Percentiles rank a stretch among this genome's conserved stretches.
Conservation (phyloP, 2,329 filamentous ascomycete genomes). For the Trichoderma endophyticum region DNA sequence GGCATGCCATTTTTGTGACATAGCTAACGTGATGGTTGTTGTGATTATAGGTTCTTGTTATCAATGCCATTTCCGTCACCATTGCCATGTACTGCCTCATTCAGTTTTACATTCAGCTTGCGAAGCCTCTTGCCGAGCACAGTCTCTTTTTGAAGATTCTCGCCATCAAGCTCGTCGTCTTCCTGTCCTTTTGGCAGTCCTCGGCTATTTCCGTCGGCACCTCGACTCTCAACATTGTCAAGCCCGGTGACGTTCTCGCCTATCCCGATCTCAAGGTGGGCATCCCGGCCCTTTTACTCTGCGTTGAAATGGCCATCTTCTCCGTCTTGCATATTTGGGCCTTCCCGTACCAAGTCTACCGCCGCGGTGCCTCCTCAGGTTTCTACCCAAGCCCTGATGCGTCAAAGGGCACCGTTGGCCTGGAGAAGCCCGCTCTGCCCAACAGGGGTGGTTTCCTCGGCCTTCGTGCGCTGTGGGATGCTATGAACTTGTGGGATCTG, state of each 20-base stretch:
- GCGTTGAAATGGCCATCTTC: slow-evolving; percentile 82
- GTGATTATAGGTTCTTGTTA: slow-evolving; percentile 52
- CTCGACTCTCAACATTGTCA: slow-evolving; percentile 59
- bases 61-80: slow-evolving; percentile 70
- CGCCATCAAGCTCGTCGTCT: slow-evolving; percentile 87
- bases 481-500: slow-evolving; percentile 79
- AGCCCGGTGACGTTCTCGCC: slow-evolving; percentile 58
- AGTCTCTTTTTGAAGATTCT: slow-evolving; percentile 75
- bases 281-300: slow-evolving; percentile 73
- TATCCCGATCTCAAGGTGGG: slow-evolving; percentile 78
- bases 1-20: not conserved
- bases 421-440: slow-evolving; percentile 42
- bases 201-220: slow-evolving; percentile 50
- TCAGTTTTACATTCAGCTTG: slow-evolving; percentile 80
- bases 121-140: slow-evolving; percentile 63
- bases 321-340: slow-evolving; percentile 76
- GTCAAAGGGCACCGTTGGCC: slow-evolving; percentile 38
- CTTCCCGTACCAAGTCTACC: slow-evolving; percentile 74
- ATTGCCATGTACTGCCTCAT: slow-evolving; percentile 88
- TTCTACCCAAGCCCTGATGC: slow-evolving; percentile 47
- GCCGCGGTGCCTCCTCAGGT: slow-evolving; percentile 39
- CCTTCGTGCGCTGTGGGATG: slow-evolving; percentile 63
- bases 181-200: slow-evolving; percentile 85
- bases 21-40: not conserved
- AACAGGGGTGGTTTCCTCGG: slow-evolving; percentile 66